These are phyloP conservation scores for Ceratocystis huliohia DNA, from an alignment of 2,329 filamentous ascomycete species.

Conservation along the genomic window DNA sequence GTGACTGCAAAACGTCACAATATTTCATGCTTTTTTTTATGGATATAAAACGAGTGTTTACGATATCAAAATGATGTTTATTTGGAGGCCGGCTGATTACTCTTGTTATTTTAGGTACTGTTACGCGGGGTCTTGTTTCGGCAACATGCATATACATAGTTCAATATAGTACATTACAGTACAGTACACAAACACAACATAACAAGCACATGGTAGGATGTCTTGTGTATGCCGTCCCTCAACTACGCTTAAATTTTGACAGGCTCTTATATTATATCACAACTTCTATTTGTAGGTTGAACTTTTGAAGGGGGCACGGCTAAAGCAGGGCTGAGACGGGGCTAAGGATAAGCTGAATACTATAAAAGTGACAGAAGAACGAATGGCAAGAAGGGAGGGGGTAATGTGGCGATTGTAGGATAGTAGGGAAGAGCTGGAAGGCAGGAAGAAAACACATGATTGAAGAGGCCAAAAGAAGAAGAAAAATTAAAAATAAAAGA, in stretches of 20 bases:
- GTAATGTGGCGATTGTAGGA: background rate
- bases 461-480: background rate
- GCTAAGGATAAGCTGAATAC: background rate
- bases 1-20: background rate
- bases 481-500: background rate
- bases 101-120: background rate
- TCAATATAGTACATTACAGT: no score
- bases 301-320: background rate
- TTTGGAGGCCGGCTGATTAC: background rate
- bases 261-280: background rate
- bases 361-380: background rate
- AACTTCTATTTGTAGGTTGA: background rate
- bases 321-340: background rate
- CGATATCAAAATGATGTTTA: background rate
- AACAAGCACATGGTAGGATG: background rate
- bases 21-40: background rate
- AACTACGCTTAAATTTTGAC: background rate
- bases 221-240: background rate
- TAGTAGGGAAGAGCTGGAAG: background rate
- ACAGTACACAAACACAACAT: no score
- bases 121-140: background rate
- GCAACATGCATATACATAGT: background rate
- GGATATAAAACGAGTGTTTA: conserved; percentile 9
- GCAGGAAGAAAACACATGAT: background rate
- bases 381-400: background rate